Evolutionary conservation across 2,329 filamentous ascomycete genomes (phyloP).

Genomic region (Herpomyces periplanetae): DNA sequence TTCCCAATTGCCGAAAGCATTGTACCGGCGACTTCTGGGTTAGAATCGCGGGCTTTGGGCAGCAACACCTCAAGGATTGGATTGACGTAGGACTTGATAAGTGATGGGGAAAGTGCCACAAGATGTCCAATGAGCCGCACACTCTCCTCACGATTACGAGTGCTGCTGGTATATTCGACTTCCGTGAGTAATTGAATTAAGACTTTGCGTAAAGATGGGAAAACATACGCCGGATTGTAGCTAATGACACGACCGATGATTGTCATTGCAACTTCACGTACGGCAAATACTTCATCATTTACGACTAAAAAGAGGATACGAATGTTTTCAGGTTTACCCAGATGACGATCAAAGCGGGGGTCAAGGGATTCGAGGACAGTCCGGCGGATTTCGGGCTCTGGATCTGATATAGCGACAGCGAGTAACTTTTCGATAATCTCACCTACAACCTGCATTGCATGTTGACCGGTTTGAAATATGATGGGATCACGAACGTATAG

Average conservation of each 20-base stretch:
- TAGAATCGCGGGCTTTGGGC: constrained; percentile 52
- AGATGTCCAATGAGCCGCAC: constrained; percentile 67
- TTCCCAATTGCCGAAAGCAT: constrained; percentile 87
- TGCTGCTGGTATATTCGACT: constrained; percentile 73
- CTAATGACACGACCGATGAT: constrained; percentile 75
- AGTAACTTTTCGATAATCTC: constrained; percentile 91
- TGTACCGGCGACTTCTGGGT: constrained; percentile 57
- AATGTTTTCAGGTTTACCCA: constrained; percentile 93
- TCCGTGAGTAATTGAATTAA: constrained; percentile 85
- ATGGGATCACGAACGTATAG: constrained; percentile 88
- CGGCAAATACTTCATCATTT: constrained; percentile 71
- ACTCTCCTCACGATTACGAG: constrained; percentile 81
- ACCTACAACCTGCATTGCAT: constrained; percentile 80
- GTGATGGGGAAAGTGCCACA: constrained; percentile 56
- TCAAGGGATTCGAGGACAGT: constrained; percentile 68
- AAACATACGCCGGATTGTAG: constrained; percentile 84
- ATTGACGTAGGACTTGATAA: constrained; percentile 87
- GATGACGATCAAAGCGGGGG: constrained; percentile 64
- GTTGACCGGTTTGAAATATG: constrained; percentile 83
- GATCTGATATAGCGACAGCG: constrained; percentile 72
- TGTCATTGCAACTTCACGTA: constrained; percentile 69
- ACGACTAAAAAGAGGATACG: constrained; percentile 74
- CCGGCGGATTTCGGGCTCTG: constrained; percentile 44
- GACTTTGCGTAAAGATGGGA: constrained; percentile 70
- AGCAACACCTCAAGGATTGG: constrained; percentile 82